These are phyloP conservation scores for Dichotomopilus funicola DNA, from an alignment of 2,329 filamentous ascomycete genomes.

Conservation along the genomic window DNA sequence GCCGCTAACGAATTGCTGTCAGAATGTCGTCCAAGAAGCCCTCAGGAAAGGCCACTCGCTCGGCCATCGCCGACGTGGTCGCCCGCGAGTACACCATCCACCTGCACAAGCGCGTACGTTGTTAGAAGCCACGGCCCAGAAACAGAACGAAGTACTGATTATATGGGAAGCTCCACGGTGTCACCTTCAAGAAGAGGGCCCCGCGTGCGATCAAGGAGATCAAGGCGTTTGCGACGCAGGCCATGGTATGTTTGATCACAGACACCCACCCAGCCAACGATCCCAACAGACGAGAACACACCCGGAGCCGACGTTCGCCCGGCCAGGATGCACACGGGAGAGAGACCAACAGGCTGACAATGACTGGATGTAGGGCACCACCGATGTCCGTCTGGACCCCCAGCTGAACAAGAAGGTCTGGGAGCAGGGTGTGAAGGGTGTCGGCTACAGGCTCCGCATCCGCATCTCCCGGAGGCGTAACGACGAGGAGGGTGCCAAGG, in stretches of 20 bases:
- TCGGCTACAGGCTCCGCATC: slow-evolving; percentile 92
- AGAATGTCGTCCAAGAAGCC: slow-evolving; percentile 60
- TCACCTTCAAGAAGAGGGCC: slow-evolving; percentile 99
- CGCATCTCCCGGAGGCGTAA: slow-evolving; percentile 99
- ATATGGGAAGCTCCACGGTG: slow-evolving; percentile 74
- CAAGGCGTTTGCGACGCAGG: slow-evolving; percentile 82
- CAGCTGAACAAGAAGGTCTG: slow-evolving; percentile 99
- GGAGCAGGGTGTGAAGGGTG: slow-evolving; percentile 98
- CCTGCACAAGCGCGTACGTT: slow-evolving; percentile 97
- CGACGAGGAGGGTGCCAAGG: slow-evolving; percentile 98
- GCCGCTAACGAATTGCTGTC: slow-evolving; percentile 30
- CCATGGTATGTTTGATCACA: slow-evolving; percentile 70
- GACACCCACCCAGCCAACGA: slow-evolving; percentile 5
- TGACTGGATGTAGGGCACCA: slow-evolving; percentile 64
- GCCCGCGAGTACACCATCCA: slow-evolving; percentile 99
- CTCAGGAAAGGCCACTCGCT: slow-evolving; percentile 66
- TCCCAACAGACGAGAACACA: neutral
- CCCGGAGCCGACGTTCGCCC: neutral
- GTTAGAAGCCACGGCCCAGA: slow-evolving; percentile 12
- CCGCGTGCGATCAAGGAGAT: slow-evolving; percentile 99
- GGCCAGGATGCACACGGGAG: neutral
- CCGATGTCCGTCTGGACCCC: slow-evolving; percentile 95
- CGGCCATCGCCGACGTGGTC: slow-evolving; percentile 98
- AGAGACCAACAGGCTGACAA: slow-evolving; percentile 16
- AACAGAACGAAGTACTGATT: slow-evolving; percentile 30